Evolutionary conservation across 2,329 filamentous ascomycete genomes (phyloP).

Genomic region (Trichophyton simii): DNA sequence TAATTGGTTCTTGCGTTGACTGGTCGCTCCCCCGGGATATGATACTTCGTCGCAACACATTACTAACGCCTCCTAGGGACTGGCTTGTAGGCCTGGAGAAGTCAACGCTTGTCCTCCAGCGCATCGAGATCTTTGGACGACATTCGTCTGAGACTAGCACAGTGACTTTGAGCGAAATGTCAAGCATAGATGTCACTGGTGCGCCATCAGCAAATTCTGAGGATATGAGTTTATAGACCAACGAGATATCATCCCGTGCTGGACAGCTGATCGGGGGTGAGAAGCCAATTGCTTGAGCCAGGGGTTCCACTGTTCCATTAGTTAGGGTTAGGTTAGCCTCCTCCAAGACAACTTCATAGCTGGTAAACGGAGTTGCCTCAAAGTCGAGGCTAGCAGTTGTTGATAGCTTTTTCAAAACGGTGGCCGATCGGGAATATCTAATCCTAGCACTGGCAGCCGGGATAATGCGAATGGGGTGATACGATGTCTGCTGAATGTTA

Average conservation of each 20-base stretch:
- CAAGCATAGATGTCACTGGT: conserved; percentile 30
- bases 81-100: conserved; percentile 37
- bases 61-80: conserved; percentile 33
- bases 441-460: conserved; percentile 46
- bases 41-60: conserved; percentile 33
- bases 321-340: conserved; percentile 36
- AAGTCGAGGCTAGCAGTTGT: conserved; percentile 44
- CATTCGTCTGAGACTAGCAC: conserved; percentile 31
- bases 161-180: conserved; percentile 35
- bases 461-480: conserved; percentile 42
- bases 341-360: conserved; percentile 39
- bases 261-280: conserved; percentile 31
- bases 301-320: conserved; percentile 36
- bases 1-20: not conserved
- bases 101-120: conserved; percentile 38
- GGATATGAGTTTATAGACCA: conserved; percentile 40
- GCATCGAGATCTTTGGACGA: conserved; percentile 35
- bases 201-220: conserved; percentile 24
- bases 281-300: conserved; percentile 27
- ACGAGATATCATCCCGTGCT: conserved; percentile 45
- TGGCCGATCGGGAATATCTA: conserved; percentile 37
- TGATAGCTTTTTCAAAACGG: conserved; percentile 29
- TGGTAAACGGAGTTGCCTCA: conserved; percentile 42
- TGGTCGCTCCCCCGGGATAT: conserved; percentile 15
- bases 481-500: conserved; percentile 42